Evolutionary conservation across 1,284 basidiomycete species (phyloP), one percentile per base, ranked within the genome.

Genomic region (Mycosarcoma maydis): DNA sequence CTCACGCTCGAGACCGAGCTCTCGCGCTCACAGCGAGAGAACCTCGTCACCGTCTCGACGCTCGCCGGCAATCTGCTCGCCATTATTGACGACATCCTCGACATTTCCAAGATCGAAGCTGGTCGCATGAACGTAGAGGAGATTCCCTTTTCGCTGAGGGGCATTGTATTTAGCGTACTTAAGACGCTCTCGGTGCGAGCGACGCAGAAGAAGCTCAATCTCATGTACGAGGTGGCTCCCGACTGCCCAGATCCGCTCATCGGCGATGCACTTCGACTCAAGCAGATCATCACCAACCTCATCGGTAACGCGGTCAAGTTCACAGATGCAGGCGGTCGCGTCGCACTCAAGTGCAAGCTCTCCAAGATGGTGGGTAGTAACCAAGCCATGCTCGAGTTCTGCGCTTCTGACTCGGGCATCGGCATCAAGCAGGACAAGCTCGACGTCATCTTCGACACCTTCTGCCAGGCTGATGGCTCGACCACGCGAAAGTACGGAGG

Each of bases 81-180:
- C 76, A 99, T 99, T 83, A 99, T 99, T 74, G 78, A 82, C 53
- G 80, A 81, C 56, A 81, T 81, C 39, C 67, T 81, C 45, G 80
- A 81, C 48, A 81, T 81, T 49, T 78, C 76, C 61, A 81, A 81
- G 74, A 80, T 81, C 53, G 95, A 98, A 84, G 95, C 95, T 40
- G 96, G 96, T 59, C 90, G 96, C 19, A 98, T 98, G 96, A 98
- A 94, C 4, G 97, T 98, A 89, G 96, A 99, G 83, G 91, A 94
- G 59, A 94, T 98, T 32, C 92, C 94, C 0, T 99, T 95, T 84
- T 98, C 94, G n/a, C 87, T 98, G 27, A 91, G 96, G 27, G 90
- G 94, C 73, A 96, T 94, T 9, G 92, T 98, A 47, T 98, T 98
- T 80, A 92, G 92, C 32, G 96, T 98, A 51, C 88, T 98, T 82